Evolutionary conservation across 139 green algal species (phyloP).

Genomic region (Mesotaenium endlicherianum): DNA sequence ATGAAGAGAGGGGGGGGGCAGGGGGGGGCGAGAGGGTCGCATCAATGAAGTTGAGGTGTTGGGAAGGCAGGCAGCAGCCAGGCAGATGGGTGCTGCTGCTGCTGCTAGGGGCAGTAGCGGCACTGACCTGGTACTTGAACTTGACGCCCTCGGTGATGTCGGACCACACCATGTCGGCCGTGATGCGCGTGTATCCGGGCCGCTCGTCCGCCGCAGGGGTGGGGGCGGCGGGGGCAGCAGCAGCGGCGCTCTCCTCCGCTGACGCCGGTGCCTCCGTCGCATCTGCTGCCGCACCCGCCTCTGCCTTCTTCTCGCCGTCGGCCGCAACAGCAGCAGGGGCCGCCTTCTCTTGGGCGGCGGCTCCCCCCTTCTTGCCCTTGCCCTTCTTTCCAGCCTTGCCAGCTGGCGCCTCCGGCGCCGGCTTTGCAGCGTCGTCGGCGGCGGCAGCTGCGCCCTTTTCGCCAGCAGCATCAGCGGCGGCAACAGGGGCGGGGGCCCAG

Average conservation of each 20-base stretch:
- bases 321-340: too few relatives aligned
- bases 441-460: neutral
- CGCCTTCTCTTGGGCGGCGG: neutral
- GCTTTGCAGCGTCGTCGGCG: neutral
- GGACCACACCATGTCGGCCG: conserved; percentile 43
- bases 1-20: neutral
- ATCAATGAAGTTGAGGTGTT: too few relatives aligned
- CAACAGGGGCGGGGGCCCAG: neutral
- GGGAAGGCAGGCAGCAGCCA: too few relatives aligned
- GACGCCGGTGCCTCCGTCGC: neutral
- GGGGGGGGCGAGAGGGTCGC: neutral
- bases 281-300: neutral
- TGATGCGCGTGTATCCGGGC: conserved; percentile 48
- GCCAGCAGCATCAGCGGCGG: neutral
- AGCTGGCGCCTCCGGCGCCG: neutral
- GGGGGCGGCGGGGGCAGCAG: neutral
- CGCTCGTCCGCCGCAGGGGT: neutral
- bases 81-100: too few relatives aligned
- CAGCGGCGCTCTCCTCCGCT: neutral
- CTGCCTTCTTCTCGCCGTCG: conserved; percentile 6
- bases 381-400: conserved; percentile 5
- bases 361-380: neutral
- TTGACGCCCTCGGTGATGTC: conserved; percentile 45
- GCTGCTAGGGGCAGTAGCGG: too few relatives aligned
- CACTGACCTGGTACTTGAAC: conserved; percentile 52